These are phyloP conservation scores for Picea abies DNA, from an alignment of 83 land plant species.

Conservation along the genomic window DNA sequence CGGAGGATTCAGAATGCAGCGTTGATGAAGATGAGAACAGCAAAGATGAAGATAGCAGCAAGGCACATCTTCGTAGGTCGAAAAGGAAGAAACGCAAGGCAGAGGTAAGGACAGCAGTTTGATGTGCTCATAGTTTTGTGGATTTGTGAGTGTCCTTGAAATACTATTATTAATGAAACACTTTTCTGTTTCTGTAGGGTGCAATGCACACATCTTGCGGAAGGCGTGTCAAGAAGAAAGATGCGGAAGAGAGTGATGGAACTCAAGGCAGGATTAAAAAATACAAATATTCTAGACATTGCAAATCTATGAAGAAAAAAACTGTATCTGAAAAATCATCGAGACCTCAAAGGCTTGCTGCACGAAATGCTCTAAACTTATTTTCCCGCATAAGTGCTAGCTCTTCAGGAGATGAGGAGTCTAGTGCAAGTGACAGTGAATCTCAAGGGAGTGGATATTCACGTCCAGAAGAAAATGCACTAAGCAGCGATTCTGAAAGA, in stretches of 20 bases:
- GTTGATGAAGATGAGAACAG: conserved; percentile 44
- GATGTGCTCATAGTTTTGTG: too few species aligned
- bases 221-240: conserved; percentile 65
- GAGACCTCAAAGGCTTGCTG: conserved; percentile 86
- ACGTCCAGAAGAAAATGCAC: conserved; percentile 32
- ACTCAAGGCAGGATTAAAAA: conserved; percentile 15
- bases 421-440: conserved; percentile 35
- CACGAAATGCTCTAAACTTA: conserved; percentile 73
- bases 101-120: too few species aligned
- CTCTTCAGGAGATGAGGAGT: conserved; percentile 68
- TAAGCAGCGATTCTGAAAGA: conserved; percentile 44
- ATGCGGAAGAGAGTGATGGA: conserved; percentile 47
- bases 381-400: conserved; percentile 58
- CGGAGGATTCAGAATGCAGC: conserved; percentile 47
- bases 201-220: conserved; percentile 65
- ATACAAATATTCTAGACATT: conserved; percentile 26
- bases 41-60: conserved; percentile 35
- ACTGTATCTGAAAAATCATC: conserved; percentile 44
- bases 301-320: conserved; percentile 26
- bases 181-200: conserved; percentile 19
- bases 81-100: conserved; percentile 62
- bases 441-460: conserved; percentile 42
- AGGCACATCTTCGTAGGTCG: conserved; percentile 62
- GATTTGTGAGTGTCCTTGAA: too few species aligned
- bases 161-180: too few species aligned